Evolutionary conservation across 768 basidiomycete genomes (phyloP), one percentile per base, ranked within the genome.

Genomic region (Phylloporus arenicola): DNA sequence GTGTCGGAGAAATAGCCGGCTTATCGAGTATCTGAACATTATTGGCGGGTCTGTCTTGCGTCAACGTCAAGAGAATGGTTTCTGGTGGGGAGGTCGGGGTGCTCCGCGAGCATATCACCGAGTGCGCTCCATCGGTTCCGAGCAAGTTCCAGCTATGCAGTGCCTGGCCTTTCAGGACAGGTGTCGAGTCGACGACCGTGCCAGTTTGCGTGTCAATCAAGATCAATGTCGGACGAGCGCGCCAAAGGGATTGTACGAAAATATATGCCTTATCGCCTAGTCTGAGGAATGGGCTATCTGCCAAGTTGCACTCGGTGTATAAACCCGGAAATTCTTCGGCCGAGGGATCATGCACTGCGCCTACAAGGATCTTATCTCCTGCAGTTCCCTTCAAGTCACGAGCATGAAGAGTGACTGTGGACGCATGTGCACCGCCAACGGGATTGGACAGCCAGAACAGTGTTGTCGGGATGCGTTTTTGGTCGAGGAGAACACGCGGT

Each of bases 351-450:
- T 69, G 64, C 3, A 80, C 71, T 2, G 68, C 57, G 9, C 73
- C 73, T 1, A 82, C 71, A 3, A 83, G 61, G 13, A 68, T 30
- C 44, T 50, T 52, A 22, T 58, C 52, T 4, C 46, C 38, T 1
- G 13, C 13, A 7, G 10, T 47, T 6, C 50, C 54, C 9, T 16
- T 48, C 48, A 80, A 65, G 50, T 78, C 69, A 8, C 74, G 63
- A 0, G 69, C 52, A 54, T 82, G 75, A 0, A 88, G 64, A 1
- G 74, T 65, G 0, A 78, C 71, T 6, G 81, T 80, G 0, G 79
- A 78, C 10, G 75, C 71, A 49, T 88, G 86, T 0, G 83, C 69
- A 4, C 84, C 84, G 0, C 83, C 83, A 2, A 73, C 63, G 1
- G 69, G 63, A 54, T 74, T 76, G 7, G 82, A 74, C 10, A 87